Conservation (phyloP, 768 basidiomycete species). For the Hirschioporus abietinus region DNA sequence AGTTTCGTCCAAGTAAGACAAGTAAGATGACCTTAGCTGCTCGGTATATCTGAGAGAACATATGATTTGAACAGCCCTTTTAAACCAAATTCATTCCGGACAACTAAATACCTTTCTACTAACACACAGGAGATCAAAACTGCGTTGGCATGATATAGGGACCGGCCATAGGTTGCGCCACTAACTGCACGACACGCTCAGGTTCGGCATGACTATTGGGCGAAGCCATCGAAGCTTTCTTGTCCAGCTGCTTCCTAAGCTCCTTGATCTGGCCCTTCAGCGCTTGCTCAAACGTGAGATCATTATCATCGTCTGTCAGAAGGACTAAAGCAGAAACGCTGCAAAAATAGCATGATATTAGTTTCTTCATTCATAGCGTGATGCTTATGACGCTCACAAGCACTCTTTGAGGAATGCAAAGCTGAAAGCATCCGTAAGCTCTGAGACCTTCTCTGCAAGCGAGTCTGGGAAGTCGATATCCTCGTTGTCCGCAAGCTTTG, state of each 20-base stretch:
- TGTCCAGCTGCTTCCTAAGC: conserved; percentile 64
- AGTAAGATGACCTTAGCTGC: no score
- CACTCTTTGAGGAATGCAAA: conserved; percentile 42
- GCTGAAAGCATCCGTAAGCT: conserved; percentile 33
- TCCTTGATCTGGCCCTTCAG: conserved; percentile 55
- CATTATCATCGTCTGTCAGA: conserved; percentile 32
- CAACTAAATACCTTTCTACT: not conserved
- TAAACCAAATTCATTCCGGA: no score
- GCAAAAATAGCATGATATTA: not conserved
- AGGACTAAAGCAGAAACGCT: conserved; percentile 71
- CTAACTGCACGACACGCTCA: not conserved
- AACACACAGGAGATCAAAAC: not conserved
- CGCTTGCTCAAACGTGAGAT: conserved; percentile 42
- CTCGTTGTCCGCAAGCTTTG: conserved; percentile 23
- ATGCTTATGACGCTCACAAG: not conserved
- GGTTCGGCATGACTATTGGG: not conserved
- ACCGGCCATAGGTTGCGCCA: no score
- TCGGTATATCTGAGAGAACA: no score
- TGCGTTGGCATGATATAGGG: no score
- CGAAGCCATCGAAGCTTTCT: conserved; percentile 17
- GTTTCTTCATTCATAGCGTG: not conserved
- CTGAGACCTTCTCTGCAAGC: conserved; percentile 29
- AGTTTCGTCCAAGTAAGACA: no score
- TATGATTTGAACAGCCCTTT: no score
- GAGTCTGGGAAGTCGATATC: conserved; percentile 26